These are phyloP conservation scores for Ilex asprella DNA, from an alignment of 257 asterid species.

Conservation along the genomic window DNA sequence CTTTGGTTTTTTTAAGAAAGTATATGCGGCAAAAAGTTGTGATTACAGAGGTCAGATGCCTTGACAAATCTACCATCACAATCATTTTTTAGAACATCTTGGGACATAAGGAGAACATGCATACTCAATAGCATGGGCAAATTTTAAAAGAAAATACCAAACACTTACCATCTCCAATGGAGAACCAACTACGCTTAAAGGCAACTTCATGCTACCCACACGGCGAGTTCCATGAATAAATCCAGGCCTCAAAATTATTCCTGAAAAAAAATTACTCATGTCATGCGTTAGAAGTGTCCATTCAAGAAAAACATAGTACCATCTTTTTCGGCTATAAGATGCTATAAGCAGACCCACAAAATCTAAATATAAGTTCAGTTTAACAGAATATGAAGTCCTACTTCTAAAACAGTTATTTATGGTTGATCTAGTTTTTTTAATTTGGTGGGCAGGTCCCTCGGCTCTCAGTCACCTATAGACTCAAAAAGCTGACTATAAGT, in stretches of 20 bases:
- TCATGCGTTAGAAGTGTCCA: not conserved
- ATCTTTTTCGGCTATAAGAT: not conserved
- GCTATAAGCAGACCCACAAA: not conserved
- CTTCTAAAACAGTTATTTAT: not conserved
- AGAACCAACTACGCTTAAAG: slow-evolving; percentile 83
- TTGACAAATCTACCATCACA: not conserved
- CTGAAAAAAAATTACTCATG: slow-evolving; percentile 27
- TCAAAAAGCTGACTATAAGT: not conserved
- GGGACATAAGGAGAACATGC: not conserved
- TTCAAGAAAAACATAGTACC: not conserved
- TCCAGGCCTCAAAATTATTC: slow-evolving; percentile 93
- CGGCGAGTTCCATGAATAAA: slow-evolving; percentile 88
- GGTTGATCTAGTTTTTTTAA: not conserved
- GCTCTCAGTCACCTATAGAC: not conserved
- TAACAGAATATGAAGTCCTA: no score
- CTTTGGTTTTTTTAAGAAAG: no score
- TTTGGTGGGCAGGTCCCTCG: not conserved
- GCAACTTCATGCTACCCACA: slow-evolving; percentile 79
- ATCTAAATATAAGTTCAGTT: no score
- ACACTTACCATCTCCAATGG: slow-evolving; percentile 76
- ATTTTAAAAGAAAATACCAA: not conserved
- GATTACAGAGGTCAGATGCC: not conserved
- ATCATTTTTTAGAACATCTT: not conserved
- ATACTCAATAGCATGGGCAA: not conserved
- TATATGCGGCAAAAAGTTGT: no score